phyloP scores from a whole-genome alignment of 371 early-diverging fungal species.

The Mortierella sp. region DNA sequence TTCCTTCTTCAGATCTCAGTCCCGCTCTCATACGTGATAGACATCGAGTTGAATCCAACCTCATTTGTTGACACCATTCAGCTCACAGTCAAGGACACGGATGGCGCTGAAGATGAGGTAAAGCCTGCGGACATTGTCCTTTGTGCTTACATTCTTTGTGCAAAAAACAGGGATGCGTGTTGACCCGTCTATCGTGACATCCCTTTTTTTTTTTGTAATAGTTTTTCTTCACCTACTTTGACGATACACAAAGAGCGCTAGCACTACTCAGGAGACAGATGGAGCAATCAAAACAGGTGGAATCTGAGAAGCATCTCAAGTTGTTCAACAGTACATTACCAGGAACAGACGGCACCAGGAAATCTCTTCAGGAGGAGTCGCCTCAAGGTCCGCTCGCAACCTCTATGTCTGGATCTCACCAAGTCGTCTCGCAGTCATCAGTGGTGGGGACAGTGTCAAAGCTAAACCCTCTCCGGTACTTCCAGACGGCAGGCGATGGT shows the following conservation, averaged over 20 bases:
- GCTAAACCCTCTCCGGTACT: conserved; percentile 80
- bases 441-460: conserved; percentile 1
- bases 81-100: conserved; percentile 69
- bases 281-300: not conserved
- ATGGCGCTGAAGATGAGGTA: conserved; percentile 75
- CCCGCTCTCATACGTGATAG: conserved; percentile 67
- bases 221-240: conserved; percentile 8
- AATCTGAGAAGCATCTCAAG: not conserved
- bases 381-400: conserved; percentile 61
- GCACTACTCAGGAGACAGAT: not conserved
- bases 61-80: conserved; percentile 69
- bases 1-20: conserved; percentile 58
- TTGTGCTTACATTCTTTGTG: not conserved
- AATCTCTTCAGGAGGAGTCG: conserved; percentile 7
- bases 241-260: not conserved
- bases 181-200: not conserved
- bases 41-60: conserved; percentile 67
- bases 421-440: conserved; percentile 20
- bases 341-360: conserved; percentile 7
- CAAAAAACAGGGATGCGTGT: not conserved
- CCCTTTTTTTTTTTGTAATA: not conserved
- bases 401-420: conserved; percentile 82
- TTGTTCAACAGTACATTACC: conserved; percentile 15
- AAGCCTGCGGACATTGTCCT: not conserved
- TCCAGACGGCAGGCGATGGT: conserved; percentile 61